These are phyloP conservation scores for Cercophora scortea DNA, from an alignment of 495 filamentous ascomycete species.

Conservation along the genomic window DNA sequence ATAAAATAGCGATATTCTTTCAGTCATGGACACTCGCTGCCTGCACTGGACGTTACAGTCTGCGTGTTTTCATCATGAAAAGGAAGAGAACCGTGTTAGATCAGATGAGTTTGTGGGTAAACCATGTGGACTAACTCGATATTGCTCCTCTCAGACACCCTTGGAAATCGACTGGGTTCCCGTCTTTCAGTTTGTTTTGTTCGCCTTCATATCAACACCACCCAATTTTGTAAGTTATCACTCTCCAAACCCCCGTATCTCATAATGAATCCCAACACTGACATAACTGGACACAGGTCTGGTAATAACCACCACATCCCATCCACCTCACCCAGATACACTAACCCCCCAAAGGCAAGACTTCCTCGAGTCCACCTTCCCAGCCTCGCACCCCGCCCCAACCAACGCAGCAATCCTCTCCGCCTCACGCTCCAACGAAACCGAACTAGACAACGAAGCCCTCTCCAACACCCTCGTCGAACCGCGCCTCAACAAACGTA, in stretches of 20 bases:
- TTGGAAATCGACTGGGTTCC: constrained; percentile 51
- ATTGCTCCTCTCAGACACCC: constrained; percentile 10
- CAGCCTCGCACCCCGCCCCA: constrained; percentile 31
- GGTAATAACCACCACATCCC: too few relatives aligned
- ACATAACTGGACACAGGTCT: too few relatives aligned
- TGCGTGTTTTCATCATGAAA: not conserved
- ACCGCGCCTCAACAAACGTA: constrained; percentile 52
- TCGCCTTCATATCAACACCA: constrained; percentile 65
- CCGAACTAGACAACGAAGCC: constrained; percentile 34
- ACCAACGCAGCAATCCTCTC: constrained; percentile 27
- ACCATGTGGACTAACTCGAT: not conserved
- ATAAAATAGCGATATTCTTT: not conserved
- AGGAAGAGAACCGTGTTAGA: not conserved
- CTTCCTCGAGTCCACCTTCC: constrained; percentile 43
- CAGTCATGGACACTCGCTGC: not conserved
- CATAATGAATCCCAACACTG: not conserved
- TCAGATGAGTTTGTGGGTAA: not conserved
- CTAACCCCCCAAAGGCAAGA: too few relatives aligned
- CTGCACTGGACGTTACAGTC: not conserved
- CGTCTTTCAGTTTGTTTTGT: constrained; percentile 72
- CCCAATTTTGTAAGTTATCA: constrained; percentile 58
- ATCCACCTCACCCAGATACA: too few relatives aligned
- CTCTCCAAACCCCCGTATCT: not conserved
- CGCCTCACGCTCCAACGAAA: constrained; percentile 31
- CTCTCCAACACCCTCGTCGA: constrained; percentile 31